Base-by-base conservation (phyloP, 306 rosid species). In the Gastrolobium bilobum region DNA sequence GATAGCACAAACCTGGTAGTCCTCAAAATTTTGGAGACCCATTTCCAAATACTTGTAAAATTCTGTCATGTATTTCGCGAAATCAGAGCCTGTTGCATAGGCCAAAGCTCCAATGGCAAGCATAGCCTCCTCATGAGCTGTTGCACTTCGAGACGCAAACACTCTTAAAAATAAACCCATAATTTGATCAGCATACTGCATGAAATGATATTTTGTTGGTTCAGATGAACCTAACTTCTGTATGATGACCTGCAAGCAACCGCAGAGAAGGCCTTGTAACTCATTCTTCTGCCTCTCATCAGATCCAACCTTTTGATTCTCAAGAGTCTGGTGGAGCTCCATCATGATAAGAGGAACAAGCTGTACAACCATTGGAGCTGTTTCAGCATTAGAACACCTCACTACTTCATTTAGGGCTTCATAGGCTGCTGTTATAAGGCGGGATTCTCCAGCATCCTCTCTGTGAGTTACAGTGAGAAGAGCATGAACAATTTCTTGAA, bases 101-200 rank as follows among this genome's bases (percentile, higher is more conserved):
- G 97, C 98, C 79, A 94, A 87, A 78, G 98, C 97, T 79, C 98
- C 98, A 78, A 94, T 94, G 75, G 93, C 98, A 79, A 94, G 98
- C 97, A 94, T 92, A 34, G 98, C 97, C 81, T 94, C 98, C 87
- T 94, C 98, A 68, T 94, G 98, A 2, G 97, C 96, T n/a, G 98
- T 92, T 42, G 98, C 97, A 86, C 94, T 94, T 80, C 88, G 92
- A 71, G 91, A 86, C 68, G 94, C 94, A 84, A 94, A 94, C 35
- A 94, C 98, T 85, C 93, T 90, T 52, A 92, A 78, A 85, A 94
- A 92, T 53, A 92, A 88, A 13, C 85, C 70, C 98, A 94, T 94
- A 83, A 94, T 92, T 82, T 94, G 95, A 64, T 94, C 98, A 66
- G 98, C 90, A 81, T 79, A 85, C 86, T 92, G 97, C 88, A 87